phyloP scores from a whole-genome alignment of 1,284 basidiomycete genomes.

The Ganoderma leucocontextum region DNA sequence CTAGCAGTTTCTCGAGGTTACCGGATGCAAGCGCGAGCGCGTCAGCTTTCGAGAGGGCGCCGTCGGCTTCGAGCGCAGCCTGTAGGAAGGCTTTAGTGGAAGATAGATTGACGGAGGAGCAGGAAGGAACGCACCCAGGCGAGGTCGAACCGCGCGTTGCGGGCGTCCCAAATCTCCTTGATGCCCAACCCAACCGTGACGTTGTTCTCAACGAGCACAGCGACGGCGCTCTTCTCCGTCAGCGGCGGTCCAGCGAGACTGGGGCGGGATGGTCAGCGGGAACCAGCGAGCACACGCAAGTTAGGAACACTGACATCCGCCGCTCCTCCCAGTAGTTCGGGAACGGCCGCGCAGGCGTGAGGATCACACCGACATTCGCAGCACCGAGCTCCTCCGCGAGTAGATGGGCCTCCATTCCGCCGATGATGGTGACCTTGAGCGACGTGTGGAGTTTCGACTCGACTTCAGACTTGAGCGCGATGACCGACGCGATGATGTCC shows the following conservation, averaged over 20 bases:
- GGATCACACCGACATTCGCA: constrained; percentile 77
- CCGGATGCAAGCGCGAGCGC: constrained; percentile 66
- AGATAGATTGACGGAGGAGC: neutral
- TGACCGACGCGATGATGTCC: constrained; percentile 76
- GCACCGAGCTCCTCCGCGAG: constrained; percentile 76
- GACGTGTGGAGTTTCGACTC: constrained; percentile 53
- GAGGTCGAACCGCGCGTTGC: constrained; percentile 76
- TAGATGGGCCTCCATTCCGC: constrained; percentile 78
- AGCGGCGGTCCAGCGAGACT: constrained; percentile 78
- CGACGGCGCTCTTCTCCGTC: constrained; percentile 61
- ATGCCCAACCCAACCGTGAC: constrained; percentile 78
- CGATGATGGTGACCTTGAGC: constrained; percentile 71
- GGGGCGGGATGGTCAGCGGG: constrained; percentile 29
- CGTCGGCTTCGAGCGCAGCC: constrained; percentile 39
- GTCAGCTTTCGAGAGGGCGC: constrained; percentile 55
- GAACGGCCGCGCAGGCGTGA: constrained; percentile 67
- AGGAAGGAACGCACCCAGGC: constrained; percentile 60
- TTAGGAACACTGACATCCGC: constrained; percentile 56
- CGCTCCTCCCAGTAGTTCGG: constrained; percentile 74
- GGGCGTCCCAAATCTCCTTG: constrained; percentile 63
- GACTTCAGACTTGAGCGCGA: constrained; percentile 77
- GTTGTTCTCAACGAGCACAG: constrained; percentile 62
- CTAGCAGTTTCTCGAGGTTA: constrained; percentile 74
- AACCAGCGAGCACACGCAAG: neutral
- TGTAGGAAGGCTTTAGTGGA: constrained; percentile 6